phyloP scores from a whole-genome alignment of 352 stramenopile genomes.

The Globisporangium rhizosaccharum region DNA sequence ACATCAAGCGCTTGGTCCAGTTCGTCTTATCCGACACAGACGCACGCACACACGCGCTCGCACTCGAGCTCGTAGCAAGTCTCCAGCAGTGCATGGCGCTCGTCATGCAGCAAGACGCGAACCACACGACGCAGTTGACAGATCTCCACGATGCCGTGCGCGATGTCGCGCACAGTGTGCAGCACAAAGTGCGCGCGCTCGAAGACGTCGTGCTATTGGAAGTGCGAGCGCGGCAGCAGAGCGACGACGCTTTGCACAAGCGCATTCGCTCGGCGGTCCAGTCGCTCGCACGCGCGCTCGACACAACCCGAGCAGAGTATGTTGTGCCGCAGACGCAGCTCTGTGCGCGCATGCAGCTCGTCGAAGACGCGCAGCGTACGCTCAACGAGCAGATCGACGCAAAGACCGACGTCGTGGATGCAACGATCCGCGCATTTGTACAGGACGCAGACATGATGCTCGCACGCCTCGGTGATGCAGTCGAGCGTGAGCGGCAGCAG shows the following conservation, averaged over 20 bases:
- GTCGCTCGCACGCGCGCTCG: conserved; percentile 24
- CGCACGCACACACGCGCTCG: conserved; percentile 27
- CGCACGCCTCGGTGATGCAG: conserved; percentile 10
- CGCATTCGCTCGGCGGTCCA: conserved; percentile 44
- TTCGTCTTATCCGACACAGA: conserved; percentile 30
- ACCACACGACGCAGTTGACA: conserved; percentile 17
- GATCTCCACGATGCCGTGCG: conserved; percentile 26
- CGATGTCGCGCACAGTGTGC: conserved; percentile 30
- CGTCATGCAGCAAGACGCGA: conserved; percentile 33
- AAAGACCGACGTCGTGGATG: conserved; percentile 22
- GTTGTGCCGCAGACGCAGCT: conserved; percentile 16
- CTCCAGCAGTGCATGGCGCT: conserved; percentile 25
- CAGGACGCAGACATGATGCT: conserved; percentile 28
- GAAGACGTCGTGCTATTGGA: conserved; percentile 65
- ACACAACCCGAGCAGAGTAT: conserved; percentile 23
- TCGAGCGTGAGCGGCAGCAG: conserved; percentile 1
- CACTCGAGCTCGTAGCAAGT: conserved; percentile 24
- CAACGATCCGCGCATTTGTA: conserved; percentile 25
- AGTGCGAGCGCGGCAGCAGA: conserved; percentile 49
- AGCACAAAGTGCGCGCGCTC: conserved; percentile 41
- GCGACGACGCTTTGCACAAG: conserved; percentile 43
- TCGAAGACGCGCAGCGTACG: conserved; percentile 21
- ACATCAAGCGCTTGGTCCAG: conserved; percentile 53
- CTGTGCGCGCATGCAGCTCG: conserved; percentile 21
- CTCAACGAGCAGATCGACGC: conserved; percentile 13